Conservation (phyloP, 129 eudicot species). For the Gnaphalium uliginosum region DNA sequence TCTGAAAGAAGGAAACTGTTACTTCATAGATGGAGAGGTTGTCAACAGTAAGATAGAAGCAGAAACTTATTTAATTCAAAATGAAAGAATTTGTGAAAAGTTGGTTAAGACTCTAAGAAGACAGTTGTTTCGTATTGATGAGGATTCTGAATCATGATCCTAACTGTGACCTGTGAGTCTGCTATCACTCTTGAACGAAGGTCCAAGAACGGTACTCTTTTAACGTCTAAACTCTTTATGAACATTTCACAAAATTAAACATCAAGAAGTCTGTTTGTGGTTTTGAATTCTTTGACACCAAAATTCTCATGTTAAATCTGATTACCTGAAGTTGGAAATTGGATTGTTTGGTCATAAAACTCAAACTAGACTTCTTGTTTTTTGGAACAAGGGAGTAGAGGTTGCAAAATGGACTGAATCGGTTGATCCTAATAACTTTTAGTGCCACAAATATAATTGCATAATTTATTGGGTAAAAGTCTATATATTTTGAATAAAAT, state of each 20-base stretch:
- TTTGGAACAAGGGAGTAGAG: neutral
- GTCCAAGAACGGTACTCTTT: neutral
- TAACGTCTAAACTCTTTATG: neutral
- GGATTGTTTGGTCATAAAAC: neutral
- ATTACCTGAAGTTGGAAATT: neutral
- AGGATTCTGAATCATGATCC: constrained; percentile 36
- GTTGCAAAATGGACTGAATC: neutral
- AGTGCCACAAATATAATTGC: too few relatives aligned
- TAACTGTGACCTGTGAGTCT: neutral
- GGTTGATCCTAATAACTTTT: too few relatives aligned
- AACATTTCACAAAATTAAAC: neutral
- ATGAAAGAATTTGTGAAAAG: constrained; percentile 42
- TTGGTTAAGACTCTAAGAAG: constrained; percentile 58
- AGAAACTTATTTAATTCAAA: constrained; percentile 58
- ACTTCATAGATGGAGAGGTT: constrained; percentile 59
- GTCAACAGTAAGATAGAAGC: constrained; percentile 52
- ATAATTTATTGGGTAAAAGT: too few relatives aligned
- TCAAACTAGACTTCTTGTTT: neutral
- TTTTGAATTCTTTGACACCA: neutral
- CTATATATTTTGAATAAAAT: too few relatives aligned
- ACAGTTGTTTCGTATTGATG: constrained; percentile 49
- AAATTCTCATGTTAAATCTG: neutral
- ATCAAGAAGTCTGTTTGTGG: neutral
- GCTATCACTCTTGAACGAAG: neutral
- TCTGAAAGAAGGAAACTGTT: constrained; percentile 53